Evolutionary conservation across 805 yeast genomes (phyloP).

Genomic region (Suhomyces vadensis): DNA sequence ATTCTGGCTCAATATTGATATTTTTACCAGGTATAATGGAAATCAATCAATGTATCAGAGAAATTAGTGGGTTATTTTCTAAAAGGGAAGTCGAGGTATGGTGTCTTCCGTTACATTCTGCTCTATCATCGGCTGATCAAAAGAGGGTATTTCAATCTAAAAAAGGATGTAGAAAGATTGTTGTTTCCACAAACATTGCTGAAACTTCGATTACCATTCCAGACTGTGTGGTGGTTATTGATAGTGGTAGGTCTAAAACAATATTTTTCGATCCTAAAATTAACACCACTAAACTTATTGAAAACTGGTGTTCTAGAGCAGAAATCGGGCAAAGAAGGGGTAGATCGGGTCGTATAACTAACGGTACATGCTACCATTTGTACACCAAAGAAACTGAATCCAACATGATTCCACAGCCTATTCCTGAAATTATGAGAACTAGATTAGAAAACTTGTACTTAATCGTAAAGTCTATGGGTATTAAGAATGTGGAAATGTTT

Average conservation of each 20-base stretch:
- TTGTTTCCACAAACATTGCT: constrained; percentile 91
- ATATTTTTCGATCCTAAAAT: constrained; percentile 66
- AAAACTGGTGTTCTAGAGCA: constrained; percentile 86
- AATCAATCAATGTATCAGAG: constrained; percentile 64
- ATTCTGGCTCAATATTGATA: constrained; percentile 72
- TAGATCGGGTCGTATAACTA: constrained; percentile 94
- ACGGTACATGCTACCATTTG: constrained; percentile 79
- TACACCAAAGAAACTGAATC: constrained; percentile 61
- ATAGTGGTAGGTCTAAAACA: constrained; percentile 81
- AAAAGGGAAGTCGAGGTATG: constrained; percentile 25
- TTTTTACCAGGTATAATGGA: constrained; percentile 93
- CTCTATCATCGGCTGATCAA: constrained; percentile 80
- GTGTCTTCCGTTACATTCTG: constrained; percentile 85
- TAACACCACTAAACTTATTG: constrained; percentile 71
- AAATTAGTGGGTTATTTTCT: constrained; percentile 22
- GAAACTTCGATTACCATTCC: constrained; percentile 97
- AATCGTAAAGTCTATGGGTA: constrained; percentile 86
- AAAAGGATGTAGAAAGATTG: constrained; percentile 64
- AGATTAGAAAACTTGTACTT: constrained; percentile 81
- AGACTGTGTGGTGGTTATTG: constrained; percentile 90
- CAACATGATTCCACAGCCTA: constrained; percentile 67
- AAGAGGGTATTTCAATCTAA: constrained; percentile 64
- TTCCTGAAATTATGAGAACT: constrained; percentile 86
- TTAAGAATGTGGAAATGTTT: constrained; percentile 67
- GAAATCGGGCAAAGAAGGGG: constrained; percentile 92